These are phyloP conservation scores for Medicago lupulina DNA, from an alignment of 306 rosid species.

Conservation along the genomic window DNA sequence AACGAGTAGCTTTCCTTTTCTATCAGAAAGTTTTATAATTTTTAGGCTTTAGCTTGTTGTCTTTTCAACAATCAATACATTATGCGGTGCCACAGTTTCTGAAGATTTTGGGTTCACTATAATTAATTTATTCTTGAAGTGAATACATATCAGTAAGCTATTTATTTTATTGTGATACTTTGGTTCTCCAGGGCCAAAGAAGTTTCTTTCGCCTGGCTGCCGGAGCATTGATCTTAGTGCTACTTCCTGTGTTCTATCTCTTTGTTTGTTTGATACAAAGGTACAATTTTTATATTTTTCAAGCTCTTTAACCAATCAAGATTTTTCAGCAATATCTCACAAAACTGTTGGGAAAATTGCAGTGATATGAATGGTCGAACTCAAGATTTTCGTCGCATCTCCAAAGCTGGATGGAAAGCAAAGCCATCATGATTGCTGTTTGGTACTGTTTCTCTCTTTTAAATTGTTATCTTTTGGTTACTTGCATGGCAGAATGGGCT, in stretches of 20 bases:
- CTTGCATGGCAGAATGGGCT: slow-evolving; percentile 18
- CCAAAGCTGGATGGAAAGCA: slow-evolving; percentile 62
- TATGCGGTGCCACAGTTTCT: slow-evolving; percentile 8
- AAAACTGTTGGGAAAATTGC: slow-evolving; percentile 43
- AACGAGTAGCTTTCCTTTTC: slow-evolving; percentile 10
- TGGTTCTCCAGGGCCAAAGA: slow-evolving; percentile 62
- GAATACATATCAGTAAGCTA: slow-evolving; percentile 16
- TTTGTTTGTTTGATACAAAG: slow-evolving; percentile 81
- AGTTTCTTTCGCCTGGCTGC: slow-evolving; percentile 76
- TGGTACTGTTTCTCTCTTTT: slow-evolving; percentile 48
- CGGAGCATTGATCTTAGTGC: slow-evolving; percentile 79
- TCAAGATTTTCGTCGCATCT: slow-evolving; percentile 81
- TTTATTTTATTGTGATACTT: slow-evolving; percentile 24
- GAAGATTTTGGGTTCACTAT: slow-evolving; percentile 24
- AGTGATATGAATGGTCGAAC: slow-evolving; percentile 73
- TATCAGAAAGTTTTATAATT: slow-evolving; percentile 8
- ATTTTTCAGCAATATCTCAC: slow-evolving; percentile 28
- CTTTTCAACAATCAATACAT: slow-evolving; percentile 34
- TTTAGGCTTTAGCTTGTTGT: slow-evolving; percentile 24
- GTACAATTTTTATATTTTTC: slow-evolving; percentile 48
- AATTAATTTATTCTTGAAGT: slow-evolving; percentile 15
- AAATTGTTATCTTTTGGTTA: slow-evolving; percentile 13
- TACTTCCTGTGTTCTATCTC: slow-evolving; percentile 91
- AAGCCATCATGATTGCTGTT: slow-evolving; percentile 68
- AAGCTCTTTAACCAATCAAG: slow-evolving; percentile 10